Evolutionary conservation across 495 filamentous ascomycete species (phyloP).

Genomic region (Daldinia caldariorum): DNA sequence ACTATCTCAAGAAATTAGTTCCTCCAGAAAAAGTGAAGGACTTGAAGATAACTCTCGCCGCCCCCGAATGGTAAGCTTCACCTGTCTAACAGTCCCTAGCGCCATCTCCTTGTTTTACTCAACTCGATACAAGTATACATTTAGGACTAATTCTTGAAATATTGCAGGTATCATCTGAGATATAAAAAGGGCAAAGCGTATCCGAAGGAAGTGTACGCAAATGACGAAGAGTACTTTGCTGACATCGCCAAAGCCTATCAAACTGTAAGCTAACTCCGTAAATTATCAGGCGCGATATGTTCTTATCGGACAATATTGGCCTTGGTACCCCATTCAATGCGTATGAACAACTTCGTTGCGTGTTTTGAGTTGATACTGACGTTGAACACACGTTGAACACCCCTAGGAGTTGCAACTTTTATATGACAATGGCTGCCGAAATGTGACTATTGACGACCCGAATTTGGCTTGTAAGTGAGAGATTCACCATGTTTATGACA

Average conservation of each 20-base stretch:
- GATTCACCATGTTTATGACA: background rate
- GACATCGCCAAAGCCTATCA: constrained; percentile 73
- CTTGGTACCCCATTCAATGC: background rate
- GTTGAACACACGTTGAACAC: background rate
- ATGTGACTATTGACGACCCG: constrained; percentile 73
- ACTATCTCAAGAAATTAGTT: constrained; percentile 68
- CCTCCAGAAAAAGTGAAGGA: constrained; percentile 64
- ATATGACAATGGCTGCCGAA: constrained; percentile 71
- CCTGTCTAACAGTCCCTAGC: background rate
- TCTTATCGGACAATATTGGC: background rate
- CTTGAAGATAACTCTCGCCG: constrained; percentile 70
- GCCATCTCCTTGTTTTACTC: background rate
- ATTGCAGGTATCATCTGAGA: constrained; percentile 63
- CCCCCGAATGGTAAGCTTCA: constrained; percentile 65
- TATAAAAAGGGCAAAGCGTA: constrained; percentile 71
- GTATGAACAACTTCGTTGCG: background rate
- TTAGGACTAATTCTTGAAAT: constrained; percentile 50
- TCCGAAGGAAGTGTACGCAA: constrained; percentile 66
- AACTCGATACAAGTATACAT: background rate
- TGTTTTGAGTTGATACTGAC: constrained; percentile 22
- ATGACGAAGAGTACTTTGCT: constrained; percentile 70
- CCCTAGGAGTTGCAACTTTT: constrained; percentile 66
- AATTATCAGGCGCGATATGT: background rate
- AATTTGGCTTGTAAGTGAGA: constrained; percentile 69
- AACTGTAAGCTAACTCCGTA: constrained; percentile 26